These are phyloP conservation scores for Lentinus polychrous DNA, from an alignment of 1,284 basidiomycete genomes.

Conservation along the genomic window DNA sequence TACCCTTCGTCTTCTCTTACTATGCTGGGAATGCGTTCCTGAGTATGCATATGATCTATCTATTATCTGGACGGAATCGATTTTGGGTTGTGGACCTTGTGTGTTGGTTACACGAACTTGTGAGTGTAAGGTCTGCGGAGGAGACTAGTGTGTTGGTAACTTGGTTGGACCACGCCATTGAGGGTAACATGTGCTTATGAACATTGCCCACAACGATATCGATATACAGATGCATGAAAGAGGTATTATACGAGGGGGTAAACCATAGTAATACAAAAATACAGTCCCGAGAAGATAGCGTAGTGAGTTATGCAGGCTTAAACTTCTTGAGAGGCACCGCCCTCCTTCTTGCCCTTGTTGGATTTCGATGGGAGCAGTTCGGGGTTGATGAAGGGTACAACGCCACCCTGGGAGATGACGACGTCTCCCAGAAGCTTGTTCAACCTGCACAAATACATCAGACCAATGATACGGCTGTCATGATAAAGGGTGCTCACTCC, in stretches of 20 bases:
- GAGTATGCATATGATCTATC: slow-evolving; percentile 6
- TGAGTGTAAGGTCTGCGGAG: too few relatives aligned
- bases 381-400: slow-evolving; percentile 61
- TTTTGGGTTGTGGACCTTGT: slow-evolving; percentile 10
- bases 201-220: too few relatives aligned
- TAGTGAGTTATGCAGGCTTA: slow-evolving; percentile 14
- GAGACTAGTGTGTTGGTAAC: too few relatives aligned
- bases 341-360: slow-evolving; percentile 47
- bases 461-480: neutral
- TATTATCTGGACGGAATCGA: slow-evolving; percentile 7
- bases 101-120: neutral
- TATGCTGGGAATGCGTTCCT: neutral
- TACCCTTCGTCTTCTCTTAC: neutral
- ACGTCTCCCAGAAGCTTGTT: slow-evolving; percentile 72
- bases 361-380: slow-evolving; percentile 68
- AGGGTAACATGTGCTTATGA: neutral
- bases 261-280: slow-evolving; percentile 11
- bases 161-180: too few relatives aligned
- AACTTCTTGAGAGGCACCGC: slow-evolving; percentile 33
- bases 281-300: slow-evolving; percentile 7
- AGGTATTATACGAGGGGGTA: slow-evolving; percentile 10
- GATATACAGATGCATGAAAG: too few relatives aligned
- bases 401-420: slow-evolving; percentile 82
- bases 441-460: slow-evolving; percentile 31
- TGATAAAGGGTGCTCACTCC: slow-evolving; percentile 40